Base-by-base conservation (phyloP, 768 basidiomycete genomes). In the Omphalotus guepiniiformis region DNA sequence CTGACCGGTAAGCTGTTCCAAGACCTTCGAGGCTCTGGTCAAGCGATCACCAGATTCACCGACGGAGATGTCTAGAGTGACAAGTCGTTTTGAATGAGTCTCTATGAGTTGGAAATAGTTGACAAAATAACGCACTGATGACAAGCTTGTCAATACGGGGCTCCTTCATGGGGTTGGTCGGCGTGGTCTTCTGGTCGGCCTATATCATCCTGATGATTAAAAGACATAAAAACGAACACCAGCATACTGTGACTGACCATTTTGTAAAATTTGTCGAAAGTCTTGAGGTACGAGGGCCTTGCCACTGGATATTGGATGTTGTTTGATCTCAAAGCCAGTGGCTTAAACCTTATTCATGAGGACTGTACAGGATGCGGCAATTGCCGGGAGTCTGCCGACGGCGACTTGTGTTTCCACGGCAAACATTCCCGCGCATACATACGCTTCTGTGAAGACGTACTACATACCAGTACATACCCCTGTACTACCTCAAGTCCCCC, bases 21-120 rank as follows among this genome's bases (percentile, higher is more conserved):
- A 78, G 59, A 98, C 95, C 75, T 99, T 99, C 67, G 95, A 94
- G 42, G 95, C 95, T 75, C 95, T 89, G 58, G 95, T 99, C 62
- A 98, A 79, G 66, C 95, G 82, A 82, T 99, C 95, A 73, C 95
- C 95, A 61, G 94, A 97, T 79, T 98, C 96, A 67, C 96, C 96
- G 62, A 99, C 96, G 61, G 93, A 96, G 74, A 99, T 99, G 85
- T 99, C 95, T 94, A 64, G 27, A 25, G 8, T n/a, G 8, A 4
- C 30, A 9, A 32, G 9, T 9, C 22, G n/a, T 6, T 32, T 12
- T 37, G 38, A 26, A 39, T 49, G 39, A 55, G 35, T 38, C 39
- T 32, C 42, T 38, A 49, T 48, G 42, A 51, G 46, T 37, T 15
- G 46, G 23, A n/a, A 45, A 49, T 4, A n/a, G n/a, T n/a, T n/a